A percentile compares a stretch with the other conserved stretches of the same genome.
Evolutionary conservation across 2,329 filamentous ascomycete species (phyloP).

Genomic region (Cladorrhinum sp.): DNA sequence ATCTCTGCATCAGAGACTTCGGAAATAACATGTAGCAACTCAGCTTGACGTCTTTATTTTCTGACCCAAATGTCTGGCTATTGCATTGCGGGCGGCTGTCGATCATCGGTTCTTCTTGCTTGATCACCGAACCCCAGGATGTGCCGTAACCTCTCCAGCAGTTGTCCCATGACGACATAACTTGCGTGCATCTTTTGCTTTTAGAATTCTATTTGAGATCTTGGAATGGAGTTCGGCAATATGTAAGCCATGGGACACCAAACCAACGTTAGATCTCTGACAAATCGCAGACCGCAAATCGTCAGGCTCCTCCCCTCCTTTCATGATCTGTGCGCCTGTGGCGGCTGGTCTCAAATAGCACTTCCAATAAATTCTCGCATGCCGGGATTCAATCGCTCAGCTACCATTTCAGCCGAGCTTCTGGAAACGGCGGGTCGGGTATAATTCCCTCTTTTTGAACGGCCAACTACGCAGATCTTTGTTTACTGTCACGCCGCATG

Average conservation of each 20-base stretch:
- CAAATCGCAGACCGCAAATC: not conserved
- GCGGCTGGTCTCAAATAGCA: no score
- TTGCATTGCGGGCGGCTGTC: constrained; percentile 5
- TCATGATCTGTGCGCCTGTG: not conserved
- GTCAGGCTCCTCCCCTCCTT: no score
- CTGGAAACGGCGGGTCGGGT: not conserved
- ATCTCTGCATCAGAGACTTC: no score
- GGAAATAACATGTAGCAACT: not conserved
- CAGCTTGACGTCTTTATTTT: not conserved
- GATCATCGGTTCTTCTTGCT: constrained; percentile 16
- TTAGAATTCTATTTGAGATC: not conserved
- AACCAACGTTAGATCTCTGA: not conserved
- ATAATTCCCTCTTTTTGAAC: not conserved
- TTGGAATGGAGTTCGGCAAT: not conserved
- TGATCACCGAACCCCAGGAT: constrained; percentile 16
- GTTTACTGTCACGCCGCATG: not conserved
- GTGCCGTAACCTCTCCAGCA: not conserved
- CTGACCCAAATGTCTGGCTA: not conserved
- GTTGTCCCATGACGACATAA: constrained; percentile 7
- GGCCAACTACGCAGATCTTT: not conserved
- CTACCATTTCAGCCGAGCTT: not conserved
- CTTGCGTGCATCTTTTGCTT: not conserved
- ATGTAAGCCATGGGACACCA: not conserved
- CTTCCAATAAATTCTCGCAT: not conserved
- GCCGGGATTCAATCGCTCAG: not conserved